Percentiles rank a stretch among this genome's conserved stretches.
Evolutionary conservation across 2,329 filamentous ascomycete species (phyloP).

Genomic region (Talaromyces sp.): DNA sequence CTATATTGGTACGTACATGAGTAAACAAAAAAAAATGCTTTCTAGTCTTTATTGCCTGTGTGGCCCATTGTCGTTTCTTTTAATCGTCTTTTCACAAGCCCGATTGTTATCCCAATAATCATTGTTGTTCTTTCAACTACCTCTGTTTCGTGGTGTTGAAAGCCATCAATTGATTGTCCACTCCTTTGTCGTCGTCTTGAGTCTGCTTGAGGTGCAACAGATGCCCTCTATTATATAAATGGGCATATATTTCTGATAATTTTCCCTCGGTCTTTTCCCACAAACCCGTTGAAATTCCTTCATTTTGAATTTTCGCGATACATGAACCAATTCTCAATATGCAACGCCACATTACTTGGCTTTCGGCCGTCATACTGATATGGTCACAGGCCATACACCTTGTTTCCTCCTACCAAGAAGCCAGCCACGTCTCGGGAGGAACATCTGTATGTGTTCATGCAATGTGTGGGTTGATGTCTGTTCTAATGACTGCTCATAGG

Average conservation of each 20-base stretch:
- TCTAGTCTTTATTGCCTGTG: not conserved
- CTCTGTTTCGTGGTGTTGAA: not conserved
- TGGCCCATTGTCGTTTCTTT: not conserved
- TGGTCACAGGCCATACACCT: slow-evolving; percentile 29
- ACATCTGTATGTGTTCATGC: not conserved
- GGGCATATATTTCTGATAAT: not conserved
- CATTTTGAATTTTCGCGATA: not conserved
- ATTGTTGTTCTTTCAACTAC: not conserved
- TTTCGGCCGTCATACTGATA: slow-evolving; percentile 28
- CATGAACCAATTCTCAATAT: slow-evolving; percentile 14
- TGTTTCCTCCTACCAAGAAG: slow-evolving; percentile 21
- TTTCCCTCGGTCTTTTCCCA: not conserved
- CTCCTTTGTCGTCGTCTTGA: slow-evolving; percentile 1
- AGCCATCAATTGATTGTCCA: not conserved
- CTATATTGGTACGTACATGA: not conserved
- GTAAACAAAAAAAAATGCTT: not conserved
- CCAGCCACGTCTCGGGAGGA: not conserved
- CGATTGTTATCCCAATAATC: not conserved
- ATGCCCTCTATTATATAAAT: not conserved
- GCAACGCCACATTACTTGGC: slow-evolving; percentile 19
- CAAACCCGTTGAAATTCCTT: not conserved
- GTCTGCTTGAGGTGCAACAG: not conserved
- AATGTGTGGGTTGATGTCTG: not conserved
- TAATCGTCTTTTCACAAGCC: not conserved
- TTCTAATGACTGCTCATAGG: not conserved